A percentile compares a stretch with the other conserved stretches of the same genome.
phyloP scores from a whole-genome alignment of 1,284 basidiomycete genomes.

The Leccinum ponderosum region DNA sequence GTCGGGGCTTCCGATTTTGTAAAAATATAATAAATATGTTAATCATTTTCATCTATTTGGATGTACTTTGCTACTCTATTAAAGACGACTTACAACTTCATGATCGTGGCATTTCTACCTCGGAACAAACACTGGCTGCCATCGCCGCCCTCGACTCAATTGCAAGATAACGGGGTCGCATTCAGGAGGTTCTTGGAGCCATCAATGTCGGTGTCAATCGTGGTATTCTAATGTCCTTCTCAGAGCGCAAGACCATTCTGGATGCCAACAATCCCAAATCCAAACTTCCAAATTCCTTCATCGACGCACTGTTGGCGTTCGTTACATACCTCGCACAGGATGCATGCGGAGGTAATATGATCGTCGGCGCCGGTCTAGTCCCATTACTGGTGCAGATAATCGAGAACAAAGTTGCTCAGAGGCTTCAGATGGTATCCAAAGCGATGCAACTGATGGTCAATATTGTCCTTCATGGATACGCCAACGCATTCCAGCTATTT shows the following conservation, averaged over 20 bases:
- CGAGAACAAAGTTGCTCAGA: slow-evolving; percentile 68
- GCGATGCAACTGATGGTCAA: slow-evolving; percentile 93
- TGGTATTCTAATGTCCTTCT: slow-evolving; percentile 88
- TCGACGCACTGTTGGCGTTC: slow-evolving; percentile 86
- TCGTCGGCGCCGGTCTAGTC: slow-evolving; percentile 95
- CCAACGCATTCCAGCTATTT: slow-evolving; percentile 88
- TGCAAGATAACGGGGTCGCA: slow-evolving; percentile 79
- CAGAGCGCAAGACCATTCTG: slow-evolving; percentile 64
- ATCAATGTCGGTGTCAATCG: slow-evolving; percentile 98
- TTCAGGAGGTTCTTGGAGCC: slow-evolving; percentile 86
- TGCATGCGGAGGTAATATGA: slow-evolving; percentile 85
- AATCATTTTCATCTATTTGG: too few species aligned
- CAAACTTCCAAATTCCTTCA: slow-evolving; percentile 74
- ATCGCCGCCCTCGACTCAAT: slow-evolving; percentile 90
- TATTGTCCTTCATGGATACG: slow-evolving; percentile 80
- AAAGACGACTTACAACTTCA: slow-evolving; percentile 51
- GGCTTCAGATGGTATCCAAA: slow-evolving; percentile 78
- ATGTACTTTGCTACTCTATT: too few species aligned
- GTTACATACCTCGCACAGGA: slow-evolving; percentile 87
- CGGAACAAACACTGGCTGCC: slow-evolving; percentile 75
- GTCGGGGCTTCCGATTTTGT: too few species aligned
- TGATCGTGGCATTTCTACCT: slow-evolving; percentile 64
- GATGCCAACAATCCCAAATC: slow-evolving; percentile 69
- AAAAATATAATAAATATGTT: too few species aligned
- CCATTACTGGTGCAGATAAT: slow-evolving; percentile 88